Conservation (phyloP, 176 grass and related monocot species). For the Oryza officinalis region DNA sequence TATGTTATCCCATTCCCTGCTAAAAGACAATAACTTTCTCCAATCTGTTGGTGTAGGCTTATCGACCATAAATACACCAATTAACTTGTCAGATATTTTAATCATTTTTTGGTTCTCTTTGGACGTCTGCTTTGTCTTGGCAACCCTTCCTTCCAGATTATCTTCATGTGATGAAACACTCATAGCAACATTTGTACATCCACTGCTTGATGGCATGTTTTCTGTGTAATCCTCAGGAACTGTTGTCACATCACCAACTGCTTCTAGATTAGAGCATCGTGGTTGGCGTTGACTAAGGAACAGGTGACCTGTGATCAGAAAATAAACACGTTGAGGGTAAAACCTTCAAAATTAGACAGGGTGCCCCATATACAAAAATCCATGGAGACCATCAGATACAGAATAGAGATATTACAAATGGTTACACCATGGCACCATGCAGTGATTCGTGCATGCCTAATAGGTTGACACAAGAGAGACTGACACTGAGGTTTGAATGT, state of each 20-base stretch:
- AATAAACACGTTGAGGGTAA: background rate
- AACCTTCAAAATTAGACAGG: background rate
- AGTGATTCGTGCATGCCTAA: background rate
- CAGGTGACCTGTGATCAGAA: conserved; percentile 44
- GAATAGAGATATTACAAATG: background rate
- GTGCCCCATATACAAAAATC: background rate
- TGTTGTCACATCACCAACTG: conserved; percentile 42
- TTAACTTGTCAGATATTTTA: conserved; percentile 81
- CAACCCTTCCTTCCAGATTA: background rate
- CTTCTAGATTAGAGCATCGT: conserved; percentile 42
- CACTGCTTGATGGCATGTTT: conserved; percentile 46
- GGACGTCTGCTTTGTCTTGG: conserved; percentile 17
- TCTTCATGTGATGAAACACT: conserved; percentile 29
- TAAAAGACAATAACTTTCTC: conserved; percentile 88
- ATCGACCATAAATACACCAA: conserved; percentile 84
- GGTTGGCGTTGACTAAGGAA: conserved; percentile 27
- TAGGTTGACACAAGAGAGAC: background rate
- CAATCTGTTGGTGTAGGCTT: conserved; percentile 74
- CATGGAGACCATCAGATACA: background rate
- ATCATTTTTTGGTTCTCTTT: conserved; percentile 51
- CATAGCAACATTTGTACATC: conserved; percentile 8
- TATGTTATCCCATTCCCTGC: conserved; percentile 73
- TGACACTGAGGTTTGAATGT: background rate
- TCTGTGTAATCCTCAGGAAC: conserved; percentile 39
- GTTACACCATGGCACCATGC: too few relatives aligned